Evolutionary conservation across 2,329 filamentous ascomycete genomes (phyloP), one percentile per base, ranked within the genome.

Genomic region (Mycosphaerella sp.): DNA sequence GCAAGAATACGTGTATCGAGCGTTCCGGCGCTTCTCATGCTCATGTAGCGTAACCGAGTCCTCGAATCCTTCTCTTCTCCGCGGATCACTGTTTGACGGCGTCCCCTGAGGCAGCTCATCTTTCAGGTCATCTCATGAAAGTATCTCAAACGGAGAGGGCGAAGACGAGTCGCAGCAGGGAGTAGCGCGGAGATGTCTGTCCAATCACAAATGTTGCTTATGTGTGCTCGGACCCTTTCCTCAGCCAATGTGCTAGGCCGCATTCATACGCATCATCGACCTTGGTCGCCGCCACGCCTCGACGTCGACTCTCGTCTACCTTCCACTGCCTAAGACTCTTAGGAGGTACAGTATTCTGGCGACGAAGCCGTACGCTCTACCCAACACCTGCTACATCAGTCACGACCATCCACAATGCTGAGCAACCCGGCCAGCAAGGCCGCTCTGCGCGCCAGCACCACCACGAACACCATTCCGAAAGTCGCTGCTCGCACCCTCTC

Each of bases 401-500:
- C 38, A 41, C 34, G 7, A 9, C 42, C n/a, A 36, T 41, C 10
- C 57, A 63, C 49, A 34, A 69, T 69, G 67, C 59, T 67, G 62
- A 67, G 64, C 41, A 60, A 64, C 12, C 66, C 66, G 11, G 63
- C 64, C 17, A 54, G 51, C 44, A 67, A 66, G 64, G 59, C 59
- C 46, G 62, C 64, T 11, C 62, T 66, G 32, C 66, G 63, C 58
- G 59, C 61, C 52, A 59, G 59, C 59, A 59, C 63, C 57, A 56
- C 59, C 48, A 58, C 59, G 45, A 48, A 55, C 47, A 55, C 56
- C 40, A 54, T 64, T 46, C 54, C 63, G 41, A 66, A 66, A 53
- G 60, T 53, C 38, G 59, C 64, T 41, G 59, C 72, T 65, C 71
- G 69, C 61, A 49, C 63, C 38, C 61, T 66, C 47, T 56, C 60